phyloP scores from a whole-genome alignment of 106 monocot species.

The Dendrobium huoshanense region DNA sequence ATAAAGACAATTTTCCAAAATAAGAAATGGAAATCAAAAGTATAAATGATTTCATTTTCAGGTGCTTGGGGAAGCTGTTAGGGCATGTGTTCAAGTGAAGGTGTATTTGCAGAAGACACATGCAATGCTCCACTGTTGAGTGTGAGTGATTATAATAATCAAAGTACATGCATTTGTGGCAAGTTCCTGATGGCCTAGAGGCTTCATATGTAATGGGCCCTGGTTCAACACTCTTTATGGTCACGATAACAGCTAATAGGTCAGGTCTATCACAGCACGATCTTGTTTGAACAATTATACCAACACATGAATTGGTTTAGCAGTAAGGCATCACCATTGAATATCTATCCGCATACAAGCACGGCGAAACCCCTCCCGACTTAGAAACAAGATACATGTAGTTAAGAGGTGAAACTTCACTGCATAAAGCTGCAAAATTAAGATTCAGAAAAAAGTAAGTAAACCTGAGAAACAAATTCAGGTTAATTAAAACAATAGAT shows the following conservation, averaged over 20 bases:
- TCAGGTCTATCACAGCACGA: neutral
- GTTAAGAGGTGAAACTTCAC: conserved; percentile 84
- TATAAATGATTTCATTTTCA: neutral
- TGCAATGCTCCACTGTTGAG: neutral
- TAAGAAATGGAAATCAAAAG: neutral
- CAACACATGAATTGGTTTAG: neutral
- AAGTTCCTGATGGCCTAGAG: too few relatives aligned
- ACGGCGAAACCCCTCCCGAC: conserved; percentile 89
- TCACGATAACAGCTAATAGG: too few relatives aligned
- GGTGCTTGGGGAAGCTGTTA: too few relatives aligned
- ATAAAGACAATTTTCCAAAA: too few relatives aligned
- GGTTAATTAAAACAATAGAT: neutral
- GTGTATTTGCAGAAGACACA: too few relatives aligned
- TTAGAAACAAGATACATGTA: conserved; percentile 72
- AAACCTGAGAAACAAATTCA: neutral
- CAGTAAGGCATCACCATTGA: conserved; percentile 28
- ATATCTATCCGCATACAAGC: conserved; percentile 81
- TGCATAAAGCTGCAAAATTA: conserved; percentile 58
- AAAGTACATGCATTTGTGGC: too few relatives aligned
- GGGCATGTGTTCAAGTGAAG: too few relatives aligned
- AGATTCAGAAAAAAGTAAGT: neutral
- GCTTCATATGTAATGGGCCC: too few relatives aligned
- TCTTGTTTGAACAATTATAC: neutral
- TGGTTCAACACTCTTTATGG: too few relatives aligned
- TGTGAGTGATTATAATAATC: too few relatives aligned